Percentiles rank a stretch among this genome's conserved stretches.
phyloP scores from a whole-genome alignment of 352 stramenopile genomes.

The Globisporangium solare region DNA sequence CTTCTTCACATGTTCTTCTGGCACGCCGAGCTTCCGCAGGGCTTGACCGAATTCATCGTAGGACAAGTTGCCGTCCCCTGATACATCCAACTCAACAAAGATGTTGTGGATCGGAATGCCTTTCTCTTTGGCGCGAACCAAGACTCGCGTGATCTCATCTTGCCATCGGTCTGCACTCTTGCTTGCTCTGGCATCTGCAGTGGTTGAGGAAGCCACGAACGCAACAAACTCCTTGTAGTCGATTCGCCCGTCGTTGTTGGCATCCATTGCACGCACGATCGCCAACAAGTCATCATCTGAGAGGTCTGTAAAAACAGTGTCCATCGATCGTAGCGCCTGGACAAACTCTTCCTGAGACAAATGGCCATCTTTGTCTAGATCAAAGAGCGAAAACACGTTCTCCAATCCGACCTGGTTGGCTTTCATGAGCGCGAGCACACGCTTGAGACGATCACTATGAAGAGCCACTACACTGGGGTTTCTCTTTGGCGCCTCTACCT shows the following conservation, averaged over 20 bases:
- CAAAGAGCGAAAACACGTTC: constrained; percentile 41
- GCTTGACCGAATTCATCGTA: constrained; percentile 47
- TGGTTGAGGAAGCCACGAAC: constrained; percentile 19
- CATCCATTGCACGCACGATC: constrained; percentile 30
- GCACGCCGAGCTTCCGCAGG: constrained; percentile 48
- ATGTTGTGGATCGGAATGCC: constrained; percentile 56
- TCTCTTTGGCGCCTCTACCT: not conserved
- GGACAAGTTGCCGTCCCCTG: constrained; percentile 53
- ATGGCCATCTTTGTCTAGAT: constrained; percentile 35
- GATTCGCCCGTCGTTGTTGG: constrained; percentile 42
- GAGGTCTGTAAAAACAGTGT: constrained; percentile 37
- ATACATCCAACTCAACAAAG: constrained; percentile 59
- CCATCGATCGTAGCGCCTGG: constrained; percentile 38
- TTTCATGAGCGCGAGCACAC: constrained; percentile 26
- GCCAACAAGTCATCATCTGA: constrained; percentile 32
- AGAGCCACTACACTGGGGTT: constrained; percentile 6
- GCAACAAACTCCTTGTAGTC: constrained; percentile 37
- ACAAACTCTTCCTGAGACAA: constrained; percentile 47
- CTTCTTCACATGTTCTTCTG: constrained; percentile 10
- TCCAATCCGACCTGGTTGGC: constrained; percentile 25
- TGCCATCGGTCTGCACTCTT: constrained; percentile 19
- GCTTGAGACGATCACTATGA: constrained; percentile 31
- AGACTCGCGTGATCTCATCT: constrained; percentile 49
- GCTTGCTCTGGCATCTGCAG: not conserved
- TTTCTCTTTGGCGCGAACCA: constrained; percentile 49